These are phyloP conservation scores for Limnomonas spitsbergensis DNA, from an alignment of 139 green algal species.

Conservation along the genomic window DNA sequence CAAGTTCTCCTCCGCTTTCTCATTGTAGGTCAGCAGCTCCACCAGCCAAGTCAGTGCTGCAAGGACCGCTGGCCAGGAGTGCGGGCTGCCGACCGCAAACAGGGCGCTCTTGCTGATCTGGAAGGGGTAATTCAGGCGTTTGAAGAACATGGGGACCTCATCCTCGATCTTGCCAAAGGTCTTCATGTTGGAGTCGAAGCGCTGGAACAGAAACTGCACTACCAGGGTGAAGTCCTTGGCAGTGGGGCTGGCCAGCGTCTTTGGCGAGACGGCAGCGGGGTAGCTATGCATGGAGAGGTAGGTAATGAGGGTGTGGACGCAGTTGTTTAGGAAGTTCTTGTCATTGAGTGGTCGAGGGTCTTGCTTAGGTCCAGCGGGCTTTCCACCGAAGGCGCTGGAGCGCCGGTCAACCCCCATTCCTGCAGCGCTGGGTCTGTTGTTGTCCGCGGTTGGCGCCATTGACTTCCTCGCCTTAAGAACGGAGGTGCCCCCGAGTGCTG, in stretches of 20 bases:
- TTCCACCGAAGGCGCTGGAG: conserved; percentile 15
- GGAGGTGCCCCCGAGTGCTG: conserved; percentile 12
- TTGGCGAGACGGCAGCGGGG: conserved; percentile 71
- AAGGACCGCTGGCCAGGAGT: conserved; percentile 88
- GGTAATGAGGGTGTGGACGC: conserved; percentile 70
- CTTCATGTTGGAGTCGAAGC: conserved; percentile 77
- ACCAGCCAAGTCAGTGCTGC: conserved; percentile 87
- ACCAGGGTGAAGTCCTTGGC: conserved; percentile 90
- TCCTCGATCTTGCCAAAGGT: conserved; percentile 79
- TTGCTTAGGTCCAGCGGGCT: conserved; percentile 16
- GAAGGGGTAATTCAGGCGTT: conserved; percentile 91
- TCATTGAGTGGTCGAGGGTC: conserved; percentile 78
- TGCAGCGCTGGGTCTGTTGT: neutral
- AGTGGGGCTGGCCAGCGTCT: conserved; percentile 77
- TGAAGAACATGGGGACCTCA: conserved; percentile 86
- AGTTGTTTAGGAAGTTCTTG: conserved; percentile 71
- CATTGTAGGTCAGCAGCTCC: conserved; percentile 86
- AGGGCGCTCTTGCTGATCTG: conserved; percentile 85
- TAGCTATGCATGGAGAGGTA: conserved; percentile 84
- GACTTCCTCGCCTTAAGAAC: conserved; percentile 42
- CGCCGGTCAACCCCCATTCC: neutral
- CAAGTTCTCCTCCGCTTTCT: conserved; percentile 49
- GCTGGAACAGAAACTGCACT: conserved; percentile 79
- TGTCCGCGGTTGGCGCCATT: conserved; percentile 37
- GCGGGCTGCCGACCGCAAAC: conserved; percentile 83